Evolutionary conservation across 75 land plant genomes (phyloP), one percentile per base, ranked within the genome.

Genomic region (Chamaecyparis obtusa): DNA sequence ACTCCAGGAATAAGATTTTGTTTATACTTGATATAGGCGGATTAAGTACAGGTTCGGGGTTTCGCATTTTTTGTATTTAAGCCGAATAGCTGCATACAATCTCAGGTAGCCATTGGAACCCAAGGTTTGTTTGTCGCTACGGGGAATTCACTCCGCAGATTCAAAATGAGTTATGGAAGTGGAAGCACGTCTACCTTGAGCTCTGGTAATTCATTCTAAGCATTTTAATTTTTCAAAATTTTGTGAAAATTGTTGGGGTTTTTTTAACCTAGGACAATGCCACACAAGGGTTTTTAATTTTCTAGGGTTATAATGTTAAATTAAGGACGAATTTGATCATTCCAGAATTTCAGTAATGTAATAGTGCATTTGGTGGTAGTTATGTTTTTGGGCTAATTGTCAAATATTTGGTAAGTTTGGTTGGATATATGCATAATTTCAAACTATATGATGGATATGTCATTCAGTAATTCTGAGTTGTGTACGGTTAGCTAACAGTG

Each of bases 171-270:
- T 14, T 43, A 5, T 13, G 54, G 83, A 46, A 81, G 6, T n/a
- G 54, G 83, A 46, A 81, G 83, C 51, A 46, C 83, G 21, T 81
- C 83, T 13, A 3, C 46, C 48, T 21, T 27, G 13, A 81, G 83
- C 51, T 81, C 51, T 81, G 83, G 83, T 81, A 44, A 81, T 48
- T 72, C 13, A 72, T 72, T 33, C 33, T 33, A 32, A 72, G 76
- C 76, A 33, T 72, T 72, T 72, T 72, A 33, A 11, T 21, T 72
- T 33, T 72, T 33, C 33, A 10, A 36, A 72, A 72, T 72, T 71
- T 72, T 72, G 76, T 72, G 74, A 21, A 27, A 71, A 30, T 30
- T 71, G 11, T 30, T n/a, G 33, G 74, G 74, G 33, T 72, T 32
- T 5, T 64, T 21, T 0, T 0, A 64, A 5, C 9, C 27, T 64